Percentiles rank a stretch among this genome's conserved stretches.
Conservation (phyloP, 306 rosid genomes). For the Gynostemma pentaphyllum region DNA sequence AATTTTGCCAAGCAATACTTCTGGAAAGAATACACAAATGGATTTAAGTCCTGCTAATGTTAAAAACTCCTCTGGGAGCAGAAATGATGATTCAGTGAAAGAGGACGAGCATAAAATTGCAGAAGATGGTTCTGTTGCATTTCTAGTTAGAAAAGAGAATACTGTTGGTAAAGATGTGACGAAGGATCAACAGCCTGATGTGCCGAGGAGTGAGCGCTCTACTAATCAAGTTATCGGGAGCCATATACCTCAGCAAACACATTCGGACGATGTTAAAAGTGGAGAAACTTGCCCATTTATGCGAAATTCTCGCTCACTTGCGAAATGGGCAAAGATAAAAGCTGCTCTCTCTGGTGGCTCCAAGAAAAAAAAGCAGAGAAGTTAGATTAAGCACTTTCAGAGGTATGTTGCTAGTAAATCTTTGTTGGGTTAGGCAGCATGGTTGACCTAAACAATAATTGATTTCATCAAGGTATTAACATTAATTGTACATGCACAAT, state of each 20-base stretch:
- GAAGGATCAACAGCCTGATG: constrained; percentile 19
- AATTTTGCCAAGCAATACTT: constrained; percentile 32
- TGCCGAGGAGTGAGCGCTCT: constrained; percentile 12
- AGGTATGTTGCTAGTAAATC: constrained; percentile 1
- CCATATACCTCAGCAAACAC: constrained; percentile 17
- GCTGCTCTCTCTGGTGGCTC: constrained; percentile 47
- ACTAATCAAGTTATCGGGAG: constrained; percentile 17
- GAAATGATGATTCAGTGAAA: constrained; percentile 2
- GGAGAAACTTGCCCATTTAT: constrained; percentile 59
- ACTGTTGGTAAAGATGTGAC: background rate
- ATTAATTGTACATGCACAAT: too few relatives aligned
- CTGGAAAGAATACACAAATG: constrained; percentile 16
- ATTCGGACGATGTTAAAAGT: constrained; percentile 21
- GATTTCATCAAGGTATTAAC: background rate
- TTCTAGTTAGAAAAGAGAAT: constrained; percentile 5
- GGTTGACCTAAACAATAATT: background rate
- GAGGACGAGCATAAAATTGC: constrained; percentile 11
- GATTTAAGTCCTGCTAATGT: background rate
- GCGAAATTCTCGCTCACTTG: constrained; percentile 64
- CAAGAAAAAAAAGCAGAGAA: constrained; percentile 4
- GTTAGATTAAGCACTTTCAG: background rate
- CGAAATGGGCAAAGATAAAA: constrained; percentile 62
- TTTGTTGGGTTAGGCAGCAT: background rate
- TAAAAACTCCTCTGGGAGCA: background rate
- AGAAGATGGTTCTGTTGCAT: constrained; percentile 12